Base-by-base conservation (phyloP, 129 eudicot genomes). In the Ambrosia artemisiifolia region DNA sequence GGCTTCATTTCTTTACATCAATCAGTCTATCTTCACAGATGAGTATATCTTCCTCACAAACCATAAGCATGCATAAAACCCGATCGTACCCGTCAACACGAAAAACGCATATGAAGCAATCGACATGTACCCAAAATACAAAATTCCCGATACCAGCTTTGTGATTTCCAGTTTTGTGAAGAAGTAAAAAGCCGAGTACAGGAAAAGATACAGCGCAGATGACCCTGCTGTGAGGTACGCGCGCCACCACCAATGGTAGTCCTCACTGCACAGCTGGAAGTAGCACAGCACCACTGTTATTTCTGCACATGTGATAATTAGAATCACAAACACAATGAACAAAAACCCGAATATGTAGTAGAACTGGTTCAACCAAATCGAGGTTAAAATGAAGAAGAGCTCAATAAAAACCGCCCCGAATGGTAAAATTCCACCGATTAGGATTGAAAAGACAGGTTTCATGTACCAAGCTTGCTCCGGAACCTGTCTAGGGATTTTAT, bases 391-490 rank as follows among this genome's bases (percentile, higher is more conserved):
- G 84, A 90, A 90, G 86, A 91, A 91, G 2, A 91, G 79, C 68
- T 91, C 97, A 14, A 91, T 91, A 76, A 91, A 91, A 70, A 91
- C 97, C 32, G 96, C 96, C 38, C 96, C 96, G 74, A 90, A 90
- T 0, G 96, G 96, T 57, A 90, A 79, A 49, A 90, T 85, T 74
- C 97, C 97, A 17, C 97, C 97, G 11, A 91, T 85, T 3, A 91
- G 88, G 24, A 91, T 80, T 5, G 97, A 91, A 73, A 91, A 91
- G 0, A 84, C 70, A 3, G 97, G 97, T 11, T 83, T 80, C 97
- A 91, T 91, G 78, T 91, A 91, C 97, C 97, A 91, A 0, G 97
- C 95, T 65, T 88, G 97, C 49, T 91, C 97, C 0, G 97, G 97
- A 8, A 91, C 82, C 36, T 91, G 97, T 59, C 97, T 72, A 0